Evolutionary conservation across 2,329 filamentous ascomycete species (phyloP), one percentile per base, ranked within the genome.

Genomic region (Diaporthe nobilis): DNA sequence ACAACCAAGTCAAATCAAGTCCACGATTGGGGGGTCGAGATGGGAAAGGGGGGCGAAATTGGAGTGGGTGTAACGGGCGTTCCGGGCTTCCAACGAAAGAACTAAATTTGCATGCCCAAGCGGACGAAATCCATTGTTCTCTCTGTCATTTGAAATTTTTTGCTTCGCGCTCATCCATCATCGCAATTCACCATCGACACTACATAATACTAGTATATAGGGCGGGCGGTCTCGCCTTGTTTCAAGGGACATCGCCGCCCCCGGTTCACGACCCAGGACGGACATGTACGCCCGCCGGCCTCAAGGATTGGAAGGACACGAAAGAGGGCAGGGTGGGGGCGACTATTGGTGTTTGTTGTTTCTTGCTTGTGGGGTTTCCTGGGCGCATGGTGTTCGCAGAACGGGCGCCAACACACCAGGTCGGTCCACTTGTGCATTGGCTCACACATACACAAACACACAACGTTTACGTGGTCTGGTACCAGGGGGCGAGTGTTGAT

Each of bases 11-110:
- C 39, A 42, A 87, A 82, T 83, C 88, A 15, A 31, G 34, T 34
- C 49, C n/a, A 82, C 81, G 44, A 88, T 86, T 68, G 82, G 82
- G 65, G 86, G 80, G 12, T 12, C 77, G 82, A 34, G 51, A 25
- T 57, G 25, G 55, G 60, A 61, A 51, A 63, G 25, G 20, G 34
- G 42, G 61, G 42, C 42, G 42, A 49, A 39, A 31, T 34, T 34
- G 34, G 47, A 31, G 49, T 55, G 61, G 71, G 57, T 58, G 71
- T 65, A 49, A 31, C 44, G 49, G 58, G 58, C 47, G 47, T 63
- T 65, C 55, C 34, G 55, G 58, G 49, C 60, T 73, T 58, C 15
- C 70, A 20, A 61, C 47, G 71, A 63, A 47, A 47, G 9, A 37
- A 44, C 37, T 55, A 55, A 61, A 61, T 65, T 44, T 42, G 58